These are phyloP conservation scores for Golubevia sp. DNA, from an alignment of 1,284 basidiomycete species.

Conservation along the genomic window DNA sequence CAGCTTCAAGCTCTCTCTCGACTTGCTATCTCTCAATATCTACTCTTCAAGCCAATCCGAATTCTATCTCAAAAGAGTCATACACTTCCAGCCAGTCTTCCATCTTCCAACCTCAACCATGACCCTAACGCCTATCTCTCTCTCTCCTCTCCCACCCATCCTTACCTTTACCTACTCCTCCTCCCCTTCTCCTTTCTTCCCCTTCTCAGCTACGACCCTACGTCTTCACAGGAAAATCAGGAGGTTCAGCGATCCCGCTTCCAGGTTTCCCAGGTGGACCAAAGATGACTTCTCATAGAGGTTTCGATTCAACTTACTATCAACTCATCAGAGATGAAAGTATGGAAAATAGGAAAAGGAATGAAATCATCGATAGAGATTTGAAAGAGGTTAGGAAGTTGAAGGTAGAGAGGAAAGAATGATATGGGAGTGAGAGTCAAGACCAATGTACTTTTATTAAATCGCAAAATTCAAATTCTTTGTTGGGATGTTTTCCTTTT, in stretches of 20 bases:
- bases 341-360: no score
- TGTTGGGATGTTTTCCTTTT: no score
- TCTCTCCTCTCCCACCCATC: no score
- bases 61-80: neutral
- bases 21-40: neutral
- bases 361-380: no score
- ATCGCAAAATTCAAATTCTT: no score
- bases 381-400: no score
- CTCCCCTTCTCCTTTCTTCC: no score
- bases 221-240: conserved; percentile 40
- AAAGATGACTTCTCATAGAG: conserved; percentile 30
- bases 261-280: conserved; percentile 43
- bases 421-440: no score
- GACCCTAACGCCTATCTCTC: neutral
- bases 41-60: conserved; percentile 1
- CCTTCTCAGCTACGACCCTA: conserved; percentile 37
- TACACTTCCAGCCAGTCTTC: neutral
- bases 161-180: no score
- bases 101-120: neutral
- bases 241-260: conserved; percentile 30
- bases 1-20: neutral
- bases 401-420: no score
- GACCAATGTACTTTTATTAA: no score
- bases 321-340: conserved; percentile 33
- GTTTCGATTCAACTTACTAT: conserved; percentile 48